Percentiles rank a stretch among this genome's conserved stretches.
Conservation (phyloP, 1,139 yeast genomes). For the Debaryomyces psychrophilus region DNA sequence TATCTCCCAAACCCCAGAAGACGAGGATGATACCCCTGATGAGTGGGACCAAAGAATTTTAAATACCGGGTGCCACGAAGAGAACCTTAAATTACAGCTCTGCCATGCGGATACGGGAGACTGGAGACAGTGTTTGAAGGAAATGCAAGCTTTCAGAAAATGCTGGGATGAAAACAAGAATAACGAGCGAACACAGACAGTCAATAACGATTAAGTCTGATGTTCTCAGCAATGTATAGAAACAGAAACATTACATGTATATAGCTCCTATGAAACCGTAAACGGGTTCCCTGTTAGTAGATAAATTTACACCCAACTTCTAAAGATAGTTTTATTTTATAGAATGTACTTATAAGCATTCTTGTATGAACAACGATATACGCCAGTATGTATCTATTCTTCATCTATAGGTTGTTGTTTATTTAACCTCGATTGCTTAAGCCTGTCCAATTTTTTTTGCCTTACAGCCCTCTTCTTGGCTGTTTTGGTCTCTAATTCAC, state of each 20-base stretch:
- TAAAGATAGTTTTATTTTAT: not conserved
- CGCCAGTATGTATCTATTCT: not conserved
- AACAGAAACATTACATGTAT: not conserved
- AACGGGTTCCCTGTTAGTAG: conserved; percentile 2
- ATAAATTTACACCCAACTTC: not conserved
- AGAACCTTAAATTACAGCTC: conserved; percentile 64
- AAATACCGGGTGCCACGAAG: conserved; percentile 74
- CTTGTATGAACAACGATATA: not conserved
- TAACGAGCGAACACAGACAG: conserved; percentile 56
- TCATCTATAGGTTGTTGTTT: not conserved
- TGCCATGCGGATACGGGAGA: conserved; percentile 83
- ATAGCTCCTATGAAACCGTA: not conserved
- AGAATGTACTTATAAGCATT: not conserved
- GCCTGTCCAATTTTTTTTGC: conserved; percentile 8
- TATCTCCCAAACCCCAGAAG: not conserved
- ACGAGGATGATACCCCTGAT: conserved; percentile 64
- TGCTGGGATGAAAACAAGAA: conserved; percentile 70
- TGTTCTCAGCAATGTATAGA: not conserved
- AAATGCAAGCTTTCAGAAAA: conserved; percentile 66
- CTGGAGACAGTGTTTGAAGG: conserved; percentile 71
- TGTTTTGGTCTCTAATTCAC: conserved; percentile 7
- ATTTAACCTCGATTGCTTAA: not conserved
- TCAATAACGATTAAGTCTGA: conserved; percentile 33
- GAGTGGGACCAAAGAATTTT: conserved; percentile 76
- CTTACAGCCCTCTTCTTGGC: conserved; percentile 12